These are phyloP conservation scores for Oryza glaberrima DNA, from an alignment of 176 grass and related monocot species.

Conservation along the genomic window DNA sequence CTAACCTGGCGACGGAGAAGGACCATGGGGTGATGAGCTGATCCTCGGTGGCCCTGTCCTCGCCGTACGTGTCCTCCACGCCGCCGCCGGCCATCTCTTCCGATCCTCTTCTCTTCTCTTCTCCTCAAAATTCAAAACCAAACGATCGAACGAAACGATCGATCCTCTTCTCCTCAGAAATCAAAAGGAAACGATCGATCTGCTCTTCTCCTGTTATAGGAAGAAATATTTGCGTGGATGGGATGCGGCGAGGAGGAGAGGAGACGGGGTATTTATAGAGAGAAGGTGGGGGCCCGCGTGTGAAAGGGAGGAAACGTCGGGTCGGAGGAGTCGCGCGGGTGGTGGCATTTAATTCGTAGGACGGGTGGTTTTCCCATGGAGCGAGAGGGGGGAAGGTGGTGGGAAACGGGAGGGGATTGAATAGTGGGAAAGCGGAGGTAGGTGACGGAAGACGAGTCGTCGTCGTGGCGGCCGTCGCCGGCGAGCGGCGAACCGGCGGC, in stretches of 20 bases:
- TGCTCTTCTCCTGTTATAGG: too few species aligned
- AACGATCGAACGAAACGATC: too few species aligned
- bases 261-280: not conserved
- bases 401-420: too few species aligned
- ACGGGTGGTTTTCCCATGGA: too few species aligned
- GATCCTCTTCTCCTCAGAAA: not conserved
- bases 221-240: not conserved
- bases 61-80: conserved; percentile 70
- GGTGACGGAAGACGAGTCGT: too few species aligned
- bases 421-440: too few species aligned
- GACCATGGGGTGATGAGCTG: conserved; percentile 88
- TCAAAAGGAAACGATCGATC: too few species aligned
- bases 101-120: not conserved
- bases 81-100: conserved; percentile 61
- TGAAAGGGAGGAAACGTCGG: conserved; percentile 45
- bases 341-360: too few species aligned
- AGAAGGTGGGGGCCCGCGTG: not conserved
- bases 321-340: too few species aligned
- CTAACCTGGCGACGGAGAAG: conserved; percentile 86
- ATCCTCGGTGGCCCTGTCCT: conserved; percentile 92
- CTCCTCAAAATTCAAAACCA: not conserved
- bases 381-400: too few species aligned
- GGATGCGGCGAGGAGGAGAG: not conserved
- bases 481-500: too few species aligned
- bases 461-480: too few species aligned